phyloP scores from a whole-genome alignment of 345 rosid species.

The Mallotus nudiflorus region DNA sequence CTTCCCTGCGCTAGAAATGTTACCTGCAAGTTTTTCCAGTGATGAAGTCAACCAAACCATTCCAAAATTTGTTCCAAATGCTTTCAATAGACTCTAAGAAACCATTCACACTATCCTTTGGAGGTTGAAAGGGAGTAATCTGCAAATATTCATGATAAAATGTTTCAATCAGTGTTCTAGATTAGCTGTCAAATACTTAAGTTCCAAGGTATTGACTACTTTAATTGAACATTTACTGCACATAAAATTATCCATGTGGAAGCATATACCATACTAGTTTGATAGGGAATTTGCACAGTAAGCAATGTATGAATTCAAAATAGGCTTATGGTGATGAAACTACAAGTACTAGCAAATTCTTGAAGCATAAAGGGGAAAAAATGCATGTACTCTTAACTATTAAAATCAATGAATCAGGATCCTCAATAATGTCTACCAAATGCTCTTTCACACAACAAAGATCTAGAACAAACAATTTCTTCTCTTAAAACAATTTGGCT shows the following conservation, averaged over 20 bases:
- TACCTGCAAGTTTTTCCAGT: slow-evolving; percentile 89
- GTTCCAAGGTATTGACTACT: background rate
- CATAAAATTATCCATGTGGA: background rate
- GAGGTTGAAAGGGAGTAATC: slow-evolving; percentile 65
- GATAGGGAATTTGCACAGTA: background rate
- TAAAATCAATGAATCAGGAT: background rate
- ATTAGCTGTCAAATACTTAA: background rate
- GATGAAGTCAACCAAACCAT: slow-evolving; percentile 67
- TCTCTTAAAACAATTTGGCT: background rate
- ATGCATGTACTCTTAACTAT: background rate
- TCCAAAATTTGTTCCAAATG: slow-evolving; percentile 58
- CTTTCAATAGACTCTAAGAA: slow-evolving; percentile 63
- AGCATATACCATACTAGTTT: background rate
- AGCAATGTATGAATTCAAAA: background rate
- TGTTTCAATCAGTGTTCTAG: background rate
- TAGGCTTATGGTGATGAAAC: background rate
- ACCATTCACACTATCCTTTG: slow-evolving; percentile 55
- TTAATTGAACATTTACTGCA: background rate
- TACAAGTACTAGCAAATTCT: background rate
- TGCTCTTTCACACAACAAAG: background rate
- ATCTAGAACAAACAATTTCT: background rate
- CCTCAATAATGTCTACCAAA: background rate
- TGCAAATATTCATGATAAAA: slow-evolving; percentile 34
- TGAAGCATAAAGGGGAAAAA: background rate
- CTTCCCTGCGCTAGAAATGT: background rate